These are phyloP conservation scores for Mycena citricolor DNA, from an alignment of 1,284 basidiomycete genomes.

Conservation along the genomic window DNA sequence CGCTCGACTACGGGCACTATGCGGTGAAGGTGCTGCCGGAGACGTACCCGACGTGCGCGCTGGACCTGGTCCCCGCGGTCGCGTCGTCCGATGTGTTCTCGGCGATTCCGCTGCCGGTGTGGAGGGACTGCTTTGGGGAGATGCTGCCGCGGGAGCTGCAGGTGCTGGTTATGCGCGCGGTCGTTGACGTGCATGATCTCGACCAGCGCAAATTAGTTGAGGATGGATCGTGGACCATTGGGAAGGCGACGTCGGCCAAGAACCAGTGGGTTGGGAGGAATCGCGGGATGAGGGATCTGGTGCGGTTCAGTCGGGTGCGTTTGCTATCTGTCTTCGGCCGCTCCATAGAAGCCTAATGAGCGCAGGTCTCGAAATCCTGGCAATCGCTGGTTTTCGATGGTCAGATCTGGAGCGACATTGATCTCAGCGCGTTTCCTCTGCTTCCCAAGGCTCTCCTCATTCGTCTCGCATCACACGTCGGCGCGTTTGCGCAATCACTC, in stretches of 20 bases:
- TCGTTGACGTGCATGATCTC: slow-evolving; percentile 54
- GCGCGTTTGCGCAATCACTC: slow-evolving; percentile 66
- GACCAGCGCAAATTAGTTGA: slow-evolving; percentile 46
- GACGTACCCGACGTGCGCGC: slow-evolving; percentile 53
- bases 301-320: slow-evolving; percentile 78
- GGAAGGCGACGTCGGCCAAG: slow-evolving; percentile 53
- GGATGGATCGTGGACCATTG: slow-evolving; percentile 55
- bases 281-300: slow-evolving; percentile 72
- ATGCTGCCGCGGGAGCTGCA: slow-evolving; percentile 74
- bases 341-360: too few species aligned
- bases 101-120: slow-evolving; percentile 45
- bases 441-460: slow-evolving; percentile 51
- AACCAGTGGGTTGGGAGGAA: slow-evolving; percentile 72
- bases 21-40: slow-evolving; percentile 64
- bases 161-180: slow-evolving; percentile 57
- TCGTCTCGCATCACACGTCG: slow-evolving; percentile 51
- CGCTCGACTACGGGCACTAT: slow-evolving; percentile 17
- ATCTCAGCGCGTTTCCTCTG: slow-evolving; percentile 60
- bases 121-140: slow-evolving; percentile 64
- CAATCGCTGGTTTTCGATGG: slow-evolving; percentile 80
- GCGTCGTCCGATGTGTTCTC: slow-evolving; percentile 47
- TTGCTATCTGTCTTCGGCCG: slow-evolving; percentile 21
- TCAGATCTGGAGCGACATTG: slow-evolving; percentile 75
- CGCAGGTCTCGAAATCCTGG: slow-evolving; percentile 84
- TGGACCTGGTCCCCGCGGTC: slow-evolving; percentile 56